phyloP scores from a whole-genome alignment of 768 basidiomycete species.

The Pulveroboletus sp. region DNA sequence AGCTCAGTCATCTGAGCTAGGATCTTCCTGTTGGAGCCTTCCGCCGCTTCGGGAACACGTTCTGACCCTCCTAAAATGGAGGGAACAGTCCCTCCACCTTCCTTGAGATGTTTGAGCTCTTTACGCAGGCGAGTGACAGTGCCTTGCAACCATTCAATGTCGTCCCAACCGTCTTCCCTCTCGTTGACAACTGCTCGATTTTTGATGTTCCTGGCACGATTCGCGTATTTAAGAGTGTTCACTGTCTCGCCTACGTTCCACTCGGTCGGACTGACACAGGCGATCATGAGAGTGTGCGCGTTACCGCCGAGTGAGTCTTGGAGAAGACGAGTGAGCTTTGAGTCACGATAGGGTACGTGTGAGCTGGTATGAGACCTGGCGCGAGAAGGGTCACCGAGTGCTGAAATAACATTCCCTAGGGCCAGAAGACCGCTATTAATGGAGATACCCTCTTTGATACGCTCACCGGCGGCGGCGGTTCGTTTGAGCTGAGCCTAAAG shows the following conservation, averaged over 20 bases:
- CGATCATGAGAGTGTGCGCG: constrained; percentile 97
- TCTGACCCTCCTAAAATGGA: constrained; percentile 29
- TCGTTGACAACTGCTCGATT: constrained; percentile 90
- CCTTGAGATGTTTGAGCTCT: constrained; percentile 79
- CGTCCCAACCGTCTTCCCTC: constrained; percentile 98
- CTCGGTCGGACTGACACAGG: constrained; percentile 94
- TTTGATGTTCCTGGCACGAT: constrained; percentile 95
- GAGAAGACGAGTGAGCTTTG: constrained; percentile 80
- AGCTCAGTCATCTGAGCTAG: constrained; percentile 78
- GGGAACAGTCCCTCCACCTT: constrained; percentile 41
- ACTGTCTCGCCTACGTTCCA: constrained; percentile 93
- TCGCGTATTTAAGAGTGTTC: constrained; percentile 94
- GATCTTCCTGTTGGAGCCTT: constrained; percentile 70
- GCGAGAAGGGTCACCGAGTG: constrained; percentile 88
- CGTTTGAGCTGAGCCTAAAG: constrained; percentile 69
- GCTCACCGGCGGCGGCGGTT: constrained; percentile 92
- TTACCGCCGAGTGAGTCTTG: constrained; percentile 95
- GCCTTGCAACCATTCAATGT: constrained; percentile 92
- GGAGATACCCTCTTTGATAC: constrained; percentile 97
- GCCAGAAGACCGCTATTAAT: constrained; percentile 97
- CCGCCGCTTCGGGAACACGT: constrained; percentile 35
- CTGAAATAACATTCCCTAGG: constrained; percentile 97
- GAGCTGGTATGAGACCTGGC: constrained; percentile 78
- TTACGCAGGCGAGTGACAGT: constrained; percentile 80
- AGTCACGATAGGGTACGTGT: constrained; percentile 97